Base-by-base conservation (phyloP, 163 green algal genomes). In the Scenedesmus sp. region DNA sequence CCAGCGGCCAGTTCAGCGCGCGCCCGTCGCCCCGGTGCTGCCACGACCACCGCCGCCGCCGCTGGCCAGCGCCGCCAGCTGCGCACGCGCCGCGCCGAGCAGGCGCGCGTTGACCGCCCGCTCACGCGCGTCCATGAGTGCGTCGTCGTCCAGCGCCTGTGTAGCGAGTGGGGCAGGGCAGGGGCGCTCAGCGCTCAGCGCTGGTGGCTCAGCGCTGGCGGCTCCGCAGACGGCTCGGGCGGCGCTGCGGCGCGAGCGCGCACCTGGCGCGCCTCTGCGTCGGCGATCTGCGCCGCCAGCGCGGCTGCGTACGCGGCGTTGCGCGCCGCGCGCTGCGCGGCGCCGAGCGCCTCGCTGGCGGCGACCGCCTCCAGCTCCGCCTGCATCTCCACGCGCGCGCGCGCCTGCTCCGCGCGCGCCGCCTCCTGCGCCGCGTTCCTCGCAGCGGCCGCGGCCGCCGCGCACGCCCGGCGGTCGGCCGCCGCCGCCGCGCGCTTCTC, bases 221-320 rank as follows among this genome's bases (percentile, higher is more conserved):
- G 6, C 29, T 34, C 29, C 4, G 29, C 17, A 48, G 58, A 42
- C 58, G 45, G 26, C 9, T 47, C 20, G n/a, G 42, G 58, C 10
- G 34, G n/a, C n/a, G n/a, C n/a, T n/a, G n/a, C n/a, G n/a, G n/a
- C n/a, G n/a, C n/a, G 36, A 47, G 36, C 36, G 48, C 33, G 5
- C 34, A 75, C 31, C 42, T 44, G 58, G 17, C 58, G 47, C 31
- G 26, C 44, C 47, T 72, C 58, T 36, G 71, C 71, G 28, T 80
- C 71, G 6, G 26, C 71, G 31, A 80, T 80, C 71, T 80, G 71
- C 29, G 39, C 58, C 45, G 62, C 58, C 71, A 80, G 58, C 0
- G 44, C 26, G 17, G 64, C 39, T 31, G 20, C 63, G 60, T 80
- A 45, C 15, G 26, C 13, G 13, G 22, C 10, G n/a, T 80, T 72